Conservation (phyloP, 306 rosid species). For the Glycine latifolia region DNA sequence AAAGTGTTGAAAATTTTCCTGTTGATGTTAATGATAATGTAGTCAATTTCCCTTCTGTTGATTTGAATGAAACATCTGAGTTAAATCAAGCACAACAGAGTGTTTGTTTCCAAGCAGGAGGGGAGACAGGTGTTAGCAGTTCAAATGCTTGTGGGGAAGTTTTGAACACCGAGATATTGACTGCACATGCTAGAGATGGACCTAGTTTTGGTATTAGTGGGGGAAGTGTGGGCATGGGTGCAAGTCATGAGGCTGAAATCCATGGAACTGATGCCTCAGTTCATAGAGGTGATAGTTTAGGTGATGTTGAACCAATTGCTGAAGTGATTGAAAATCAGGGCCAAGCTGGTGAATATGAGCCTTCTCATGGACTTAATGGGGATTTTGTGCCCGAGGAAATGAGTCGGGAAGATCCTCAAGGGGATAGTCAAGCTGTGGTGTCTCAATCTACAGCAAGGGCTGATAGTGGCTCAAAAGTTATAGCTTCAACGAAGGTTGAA, state of each 20-base stretch:
- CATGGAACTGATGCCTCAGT: conserved; percentile 92
- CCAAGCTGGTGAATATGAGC: conserved; percentile 78
- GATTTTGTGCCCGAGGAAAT: conserved; percentile 84
- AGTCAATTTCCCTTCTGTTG: conserved; percentile 78
- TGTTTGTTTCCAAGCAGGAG: conserved; percentile 68
- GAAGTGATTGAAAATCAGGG: conserved; percentile 93
- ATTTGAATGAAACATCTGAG: conserved; percentile 93
- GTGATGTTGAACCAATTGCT: conserved; percentile 83
- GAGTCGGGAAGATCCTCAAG: conserved; percentile 80
- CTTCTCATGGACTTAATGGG: conserved; percentile 72
- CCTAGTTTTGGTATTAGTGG: conserved; percentile 96
- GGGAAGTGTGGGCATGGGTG: conserved; percentile 99
- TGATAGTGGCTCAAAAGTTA: conserved; percentile 89
- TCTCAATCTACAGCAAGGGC: conserved; percentile 83
- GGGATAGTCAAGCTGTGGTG: conserved; percentile 93
- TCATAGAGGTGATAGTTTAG: conserved; percentile 92
- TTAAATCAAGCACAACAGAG: conserved; percentile 92
- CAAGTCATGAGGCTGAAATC: conserved; percentile 98
- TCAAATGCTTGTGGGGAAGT: conserved; percentile 95
- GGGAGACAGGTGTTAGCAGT: conserved; percentile 90
- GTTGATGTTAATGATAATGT: conserved; percentile 76
- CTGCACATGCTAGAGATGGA: conserved; percentile 84
- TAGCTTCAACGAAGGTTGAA: conserved; percentile 80
- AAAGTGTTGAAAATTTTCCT: conserved; percentile 93
- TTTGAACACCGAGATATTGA: conserved; percentile 82